Conservation (phyloP, 2,329 filamentous ascomycete species). For the Thielaviopsis populi region DNA sequence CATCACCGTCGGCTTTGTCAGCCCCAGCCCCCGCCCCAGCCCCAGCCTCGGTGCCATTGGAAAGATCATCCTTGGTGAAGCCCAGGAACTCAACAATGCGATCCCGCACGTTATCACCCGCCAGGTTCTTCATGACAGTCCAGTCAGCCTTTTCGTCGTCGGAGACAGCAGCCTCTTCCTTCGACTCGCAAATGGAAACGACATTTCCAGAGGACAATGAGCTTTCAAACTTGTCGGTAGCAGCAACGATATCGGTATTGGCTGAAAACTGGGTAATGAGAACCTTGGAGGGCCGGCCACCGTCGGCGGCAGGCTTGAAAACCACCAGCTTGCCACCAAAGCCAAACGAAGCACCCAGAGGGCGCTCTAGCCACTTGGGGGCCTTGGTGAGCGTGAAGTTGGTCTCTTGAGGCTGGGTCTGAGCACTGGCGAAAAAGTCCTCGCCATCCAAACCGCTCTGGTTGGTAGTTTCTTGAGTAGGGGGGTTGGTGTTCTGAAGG, state of each 20-base stretch:
- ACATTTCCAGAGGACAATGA: constrained; percentile 67
- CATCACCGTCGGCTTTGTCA: constrained; percentile 23
- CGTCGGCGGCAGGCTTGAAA: constrained; percentile 44
- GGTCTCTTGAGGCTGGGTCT: constrained; percentile 76
- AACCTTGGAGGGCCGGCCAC: constrained; percentile 58
- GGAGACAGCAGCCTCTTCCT: constrained; percentile 57
- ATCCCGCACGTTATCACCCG: constrained; percentile 59
- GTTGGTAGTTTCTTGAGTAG: constrained; percentile 49
- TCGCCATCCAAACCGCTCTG: constrained; percentile 69
- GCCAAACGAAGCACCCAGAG: constrained; percentile 76
- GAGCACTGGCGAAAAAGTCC: constrained; percentile 91
- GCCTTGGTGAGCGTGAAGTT: constrained; percentile 77
- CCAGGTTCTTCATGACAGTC: constrained; percentile 78
- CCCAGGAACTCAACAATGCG: constrained; percentile 80
- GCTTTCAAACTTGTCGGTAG: constrained; percentile 76
- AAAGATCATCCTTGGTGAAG: constrained; percentile 46
- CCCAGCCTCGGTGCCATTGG: constrained; percentile 25
- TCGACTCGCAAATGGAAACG: constrained; percentile 60
- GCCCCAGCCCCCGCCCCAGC: constrained; percentile 15
- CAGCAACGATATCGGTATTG: constrained; percentile 68
- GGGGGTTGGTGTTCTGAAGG: constrained; percentile 78
- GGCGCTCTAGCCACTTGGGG: constrained; percentile 79
- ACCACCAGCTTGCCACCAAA: constrained; percentile 87
- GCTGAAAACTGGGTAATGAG: constrained; percentile 77
- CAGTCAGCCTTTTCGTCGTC: constrained; percentile 94